A percentile compares a stretch with the other conserved stretches of the same genome.
phyloP scores from a whole-genome alignment of 2,329 filamentous ascomycete genomes.

The Phyllosticta paracitricarpa region DNA sequence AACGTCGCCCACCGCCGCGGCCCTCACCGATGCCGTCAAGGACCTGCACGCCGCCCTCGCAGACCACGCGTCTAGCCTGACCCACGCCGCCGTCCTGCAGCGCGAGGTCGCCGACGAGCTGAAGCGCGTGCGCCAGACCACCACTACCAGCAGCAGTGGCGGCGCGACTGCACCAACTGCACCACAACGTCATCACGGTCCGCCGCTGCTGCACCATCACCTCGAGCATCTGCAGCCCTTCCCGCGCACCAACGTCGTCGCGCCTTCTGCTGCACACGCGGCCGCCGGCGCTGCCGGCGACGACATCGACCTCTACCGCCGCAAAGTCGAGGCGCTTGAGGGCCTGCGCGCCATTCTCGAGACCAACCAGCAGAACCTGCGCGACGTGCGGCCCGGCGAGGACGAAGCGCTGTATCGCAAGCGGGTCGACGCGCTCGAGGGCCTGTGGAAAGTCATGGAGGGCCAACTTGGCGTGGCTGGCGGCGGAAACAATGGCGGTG shows the following conservation, averaged over 20 bases:
- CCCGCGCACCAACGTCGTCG: neutral
- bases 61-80: neutral
- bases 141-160: neutral
- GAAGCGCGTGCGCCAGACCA: neutral
- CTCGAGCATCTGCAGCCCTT: neutral
- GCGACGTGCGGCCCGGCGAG: neutral
- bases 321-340: conserved; percentile 11
- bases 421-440: conserved; percentile 9
- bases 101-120: neutral
- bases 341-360: conserved; percentile 2
- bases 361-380: neutral
- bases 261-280: neutral
- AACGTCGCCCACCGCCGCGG: neutral
- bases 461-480: neutral
- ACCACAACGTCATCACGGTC: no score
- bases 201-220: neutral
- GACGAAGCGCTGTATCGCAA: conserved; percentile 3
- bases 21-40: neutral
- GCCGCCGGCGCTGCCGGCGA: neutral
- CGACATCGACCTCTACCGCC: conserved; percentile 5
- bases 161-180: neutral
- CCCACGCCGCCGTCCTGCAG: neutral
- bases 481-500: neutral
- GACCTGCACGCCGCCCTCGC: neutral
- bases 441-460: conserved; percentile 7